Conservation (phyloP, 441 rosid species). For the Adansonia madagascariensis region DNA sequence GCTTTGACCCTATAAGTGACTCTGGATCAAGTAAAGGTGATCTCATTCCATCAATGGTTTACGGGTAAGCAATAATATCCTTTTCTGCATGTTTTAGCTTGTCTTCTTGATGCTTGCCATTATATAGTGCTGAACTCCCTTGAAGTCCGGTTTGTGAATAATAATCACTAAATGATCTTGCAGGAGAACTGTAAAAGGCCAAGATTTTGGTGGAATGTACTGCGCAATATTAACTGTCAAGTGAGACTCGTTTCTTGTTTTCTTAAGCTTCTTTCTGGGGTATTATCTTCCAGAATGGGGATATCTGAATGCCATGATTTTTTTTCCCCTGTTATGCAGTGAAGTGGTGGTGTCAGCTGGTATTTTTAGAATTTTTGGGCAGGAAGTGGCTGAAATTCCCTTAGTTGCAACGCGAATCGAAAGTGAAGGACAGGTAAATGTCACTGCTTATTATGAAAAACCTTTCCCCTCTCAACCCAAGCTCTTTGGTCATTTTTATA, state of each 20-base stretch:
- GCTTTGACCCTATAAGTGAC: conserved; percentile 80
- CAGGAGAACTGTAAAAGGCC: conserved; percentile 62
- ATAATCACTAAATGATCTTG: conserved; percentile 28
- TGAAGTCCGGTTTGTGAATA: background rate
- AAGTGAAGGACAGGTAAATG: conserved; percentile 67
- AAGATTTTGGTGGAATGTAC: conserved; percentile 83
- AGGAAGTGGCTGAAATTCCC: conserved; percentile 89
- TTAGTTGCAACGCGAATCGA: conserved; percentile 78
- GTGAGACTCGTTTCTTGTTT: conserved; percentile 46
- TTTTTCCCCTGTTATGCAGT: conserved; percentile 46
- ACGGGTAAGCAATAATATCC: conserved; percentile 58
- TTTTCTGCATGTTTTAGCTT: background rate
- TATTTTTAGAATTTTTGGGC: conserved; percentile 75
- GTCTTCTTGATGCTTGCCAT: background rate
- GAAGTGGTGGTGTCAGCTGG: conserved; percentile 79
- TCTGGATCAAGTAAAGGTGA: conserved; percentile 55
- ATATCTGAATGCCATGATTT: conserved; percentile 4
- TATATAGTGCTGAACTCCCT: background rate
- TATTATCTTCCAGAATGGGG: background rate
- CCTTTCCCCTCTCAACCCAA: background rate
- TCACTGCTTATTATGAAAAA: background rate
- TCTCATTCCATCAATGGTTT: conserved; percentile 81
- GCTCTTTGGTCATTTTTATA: background rate
- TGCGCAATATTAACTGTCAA: conserved; percentile 76
- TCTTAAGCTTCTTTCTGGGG: background rate